Conservation (phyloP, 1,284 basidiomycete genomes). For the Ceratobasidium sp. region DNA sequence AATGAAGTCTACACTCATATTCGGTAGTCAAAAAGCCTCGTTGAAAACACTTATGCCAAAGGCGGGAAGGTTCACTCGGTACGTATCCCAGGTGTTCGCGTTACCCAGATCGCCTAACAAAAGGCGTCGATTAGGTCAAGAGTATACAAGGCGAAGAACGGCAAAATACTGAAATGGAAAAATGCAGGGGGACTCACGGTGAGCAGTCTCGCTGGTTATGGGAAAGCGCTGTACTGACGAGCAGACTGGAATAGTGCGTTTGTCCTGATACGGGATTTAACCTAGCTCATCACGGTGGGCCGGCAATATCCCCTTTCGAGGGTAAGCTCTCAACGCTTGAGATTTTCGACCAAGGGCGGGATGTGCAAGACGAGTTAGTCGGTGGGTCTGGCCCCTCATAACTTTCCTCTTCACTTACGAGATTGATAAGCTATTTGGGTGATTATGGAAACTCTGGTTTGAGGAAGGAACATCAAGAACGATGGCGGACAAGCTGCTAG, state of each 20-base stretch:
- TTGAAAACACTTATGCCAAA: constrained; percentile 1
- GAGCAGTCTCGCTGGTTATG: not conserved
- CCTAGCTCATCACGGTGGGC: constrained; percentile 19
- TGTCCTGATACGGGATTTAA: constrained; percentile 20
- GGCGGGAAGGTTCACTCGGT: constrained; percentile 23
- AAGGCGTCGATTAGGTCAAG: constrained; percentile 9
- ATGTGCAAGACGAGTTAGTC: constrained; percentile 18
- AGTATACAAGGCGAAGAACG: not conserved
- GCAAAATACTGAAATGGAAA: constrained; percentile 28
- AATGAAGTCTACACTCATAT: not conserved
- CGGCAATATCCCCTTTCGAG: constrained; percentile 14
- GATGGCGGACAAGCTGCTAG: not conserved
- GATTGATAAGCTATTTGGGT: constrained; percentile 12
- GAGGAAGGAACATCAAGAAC: constrained; percentile 1
- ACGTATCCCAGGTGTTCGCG: not conserved
- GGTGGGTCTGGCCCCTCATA: constrained; percentile 9
- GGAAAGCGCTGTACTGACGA: not conserved
- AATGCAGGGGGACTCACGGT: not conserved
- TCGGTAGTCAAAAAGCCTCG: constrained; percentile 7
- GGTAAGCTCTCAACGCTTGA: not conserved
- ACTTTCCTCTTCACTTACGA: not conserved
- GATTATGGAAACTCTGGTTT: constrained; percentile 7
- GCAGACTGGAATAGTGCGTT: constrained; percentile 4
- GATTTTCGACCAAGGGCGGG: constrained; percentile 28
- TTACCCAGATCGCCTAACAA: not conserved